Percentiles rank a stretch among this genome's conserved stretches.
These are phyloP conservation scores for Wallacemonas sp. DNA, from an alignment of 208 protist genomes.

Conservation along the genomic window DNA sequence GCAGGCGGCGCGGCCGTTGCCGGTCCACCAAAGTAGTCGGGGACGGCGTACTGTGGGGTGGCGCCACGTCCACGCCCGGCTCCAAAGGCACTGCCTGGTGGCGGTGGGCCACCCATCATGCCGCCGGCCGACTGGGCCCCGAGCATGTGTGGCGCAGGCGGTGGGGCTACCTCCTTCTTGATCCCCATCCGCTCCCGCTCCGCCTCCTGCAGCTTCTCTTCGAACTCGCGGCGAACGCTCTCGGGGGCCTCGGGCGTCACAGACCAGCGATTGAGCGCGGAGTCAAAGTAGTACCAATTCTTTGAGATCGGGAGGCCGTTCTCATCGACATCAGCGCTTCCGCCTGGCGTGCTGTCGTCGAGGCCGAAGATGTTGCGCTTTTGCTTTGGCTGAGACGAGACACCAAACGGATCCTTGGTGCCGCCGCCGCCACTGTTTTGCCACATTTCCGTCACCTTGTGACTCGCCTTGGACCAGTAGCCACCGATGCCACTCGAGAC, in stretches of 20 bases:
- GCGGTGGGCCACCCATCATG: slow-evolving; percentile 20
- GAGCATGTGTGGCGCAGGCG: slow-evolving; percentile 30
- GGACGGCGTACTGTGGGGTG: slow-evolving; percentile 64
- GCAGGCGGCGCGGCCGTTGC: no score
- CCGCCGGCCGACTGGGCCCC: neutral
- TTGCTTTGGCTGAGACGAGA: neutral
- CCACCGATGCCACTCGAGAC: slow-evolving; percentile 4
- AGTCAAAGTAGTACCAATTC: slow-evolving; percentile 88
- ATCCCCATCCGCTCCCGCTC: slow-evolving; percentile 53
- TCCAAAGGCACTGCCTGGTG: slow-evolving; percentile 3
- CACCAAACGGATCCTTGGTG: slow-evolving; percentile 4
- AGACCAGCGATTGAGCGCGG: slow-evolving; percentile 66
- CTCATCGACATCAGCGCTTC: slow-evolving; percentile 68
- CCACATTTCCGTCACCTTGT: slow-evolving; percentile 9
- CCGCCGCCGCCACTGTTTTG: slow-evolving; percentile 8
- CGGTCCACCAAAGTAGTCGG: slow-evolving; percentile 77
- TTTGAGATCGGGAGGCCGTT: slow-evolving; percentile 77
- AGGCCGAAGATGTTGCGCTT: slow-evolving; percentile 8
- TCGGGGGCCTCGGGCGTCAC: slow-evolving; percentile 73
- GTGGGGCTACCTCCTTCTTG: slow-evolving; percentile 36
- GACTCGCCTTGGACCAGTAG: slow-evolving; percentile 16
- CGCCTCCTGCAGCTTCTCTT: slow-evolving; percentile 54
- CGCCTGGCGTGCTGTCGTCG: slow-evolving; percentile 20
- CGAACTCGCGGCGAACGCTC: slow-evolving; percentile 60
- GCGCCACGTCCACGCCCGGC: slow-evolving; percentile 16